Evolutionary conservation across 305 asterid species (phyloP).

Genomic region (Fraxinus ornus): DNA sequence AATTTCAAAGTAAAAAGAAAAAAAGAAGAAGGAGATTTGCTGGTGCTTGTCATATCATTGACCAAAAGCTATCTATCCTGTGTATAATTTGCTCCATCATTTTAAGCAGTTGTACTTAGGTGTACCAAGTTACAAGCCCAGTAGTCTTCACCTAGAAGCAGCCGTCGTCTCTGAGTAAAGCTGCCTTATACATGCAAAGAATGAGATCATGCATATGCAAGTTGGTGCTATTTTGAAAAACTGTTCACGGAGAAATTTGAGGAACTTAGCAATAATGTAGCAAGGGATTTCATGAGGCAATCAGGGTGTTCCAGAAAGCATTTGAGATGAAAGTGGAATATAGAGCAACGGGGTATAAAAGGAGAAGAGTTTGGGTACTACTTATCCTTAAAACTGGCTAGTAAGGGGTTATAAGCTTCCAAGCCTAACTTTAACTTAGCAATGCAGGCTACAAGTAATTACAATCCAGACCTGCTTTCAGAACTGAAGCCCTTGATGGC

Average conservation of each 20-base stretch:
- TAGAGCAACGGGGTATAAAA: background rate
- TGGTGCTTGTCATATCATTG: conserved; percentile 2
- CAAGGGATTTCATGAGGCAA: background rate
- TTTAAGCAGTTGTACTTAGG: background rate
- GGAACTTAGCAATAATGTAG: background rate
- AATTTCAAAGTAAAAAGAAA: background rate
- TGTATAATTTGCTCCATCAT: background rate
- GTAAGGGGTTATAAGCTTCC: background rate
- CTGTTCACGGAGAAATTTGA: background rate
- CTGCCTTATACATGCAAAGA: background rate
- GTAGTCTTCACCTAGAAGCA: background rate
- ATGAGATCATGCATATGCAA: background rate
- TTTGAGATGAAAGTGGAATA: background rate
- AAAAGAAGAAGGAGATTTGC: background rate
- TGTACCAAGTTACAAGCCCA: background rate
- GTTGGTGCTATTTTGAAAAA: background rate
- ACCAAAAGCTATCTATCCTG: background rate
- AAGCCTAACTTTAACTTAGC: background rate
- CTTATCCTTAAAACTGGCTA: background rate
- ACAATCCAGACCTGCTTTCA: background rate
- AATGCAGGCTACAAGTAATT: background rate
- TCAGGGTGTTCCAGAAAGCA: background rate
- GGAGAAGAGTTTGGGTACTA: background rate
- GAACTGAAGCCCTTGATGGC: background rate
- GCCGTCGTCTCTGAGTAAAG: background rate